Evolutionary conservation across 2,329 filamentous ascomycete genomes (phyloP).

Genomic region (Zasmidium cellare): DNA sequence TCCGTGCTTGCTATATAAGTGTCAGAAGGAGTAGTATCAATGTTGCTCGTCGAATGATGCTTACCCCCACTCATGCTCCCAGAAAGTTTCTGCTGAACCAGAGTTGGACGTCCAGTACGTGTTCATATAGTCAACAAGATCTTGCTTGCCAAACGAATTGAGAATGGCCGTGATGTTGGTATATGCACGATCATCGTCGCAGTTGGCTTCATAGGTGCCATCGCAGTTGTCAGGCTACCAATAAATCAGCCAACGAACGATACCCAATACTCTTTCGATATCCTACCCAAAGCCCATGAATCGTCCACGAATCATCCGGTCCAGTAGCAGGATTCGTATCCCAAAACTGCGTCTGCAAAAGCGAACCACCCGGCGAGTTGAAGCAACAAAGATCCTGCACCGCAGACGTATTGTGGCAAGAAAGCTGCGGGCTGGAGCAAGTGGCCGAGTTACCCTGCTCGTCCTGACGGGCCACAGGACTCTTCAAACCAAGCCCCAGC

Average conservation of each 20-base stretch:
- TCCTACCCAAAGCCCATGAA: slow-evolving; percentile 60
- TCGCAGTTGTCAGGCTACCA: slow-evolving; percentile 59
- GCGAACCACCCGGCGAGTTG: slow-evolving; percentile 68
- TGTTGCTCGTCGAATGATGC: neutral
- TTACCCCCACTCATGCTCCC: slow-evolving; percentile 45
- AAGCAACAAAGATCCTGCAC: slow-evolving; percentile 72
- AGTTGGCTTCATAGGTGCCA: slow-evolving; percentile 67
- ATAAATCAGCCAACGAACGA: neutral
- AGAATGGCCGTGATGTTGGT: slow-evolving; percentile 66
- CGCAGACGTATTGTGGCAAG: slow-evolving; percentile 63
- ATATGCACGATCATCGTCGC: slow-evolving; percentile 63
- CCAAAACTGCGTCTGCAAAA: slow-evolving; percentile 78
- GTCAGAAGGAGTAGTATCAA: neutral
- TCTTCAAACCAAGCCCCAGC: slow-evolving; percentile 22
- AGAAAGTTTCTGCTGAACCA: slow-evolving; percentile 64
- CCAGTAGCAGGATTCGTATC: slow-evolving; percentile 66
- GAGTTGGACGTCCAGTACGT: slow-evolving; percentile 71
- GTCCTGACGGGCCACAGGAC: slow-evolving; percentile 11
- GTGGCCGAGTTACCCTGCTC: slow-evolving; percentile 21
- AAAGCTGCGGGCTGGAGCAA: slow-evolving; percentile 51
- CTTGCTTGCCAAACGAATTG: slow-evolving; percentile 52
- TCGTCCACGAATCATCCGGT: slow-evolving; percentile 69
- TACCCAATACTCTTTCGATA: neutral
- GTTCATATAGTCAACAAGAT: slow-evolving; percentile 66
- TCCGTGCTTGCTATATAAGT: slow-evolving; percentile 65